A percentile compares a stretch with the other conserved stretches of the same genome.
These are phyloP conservation scores for Cytospora mali DNA, from an alignment of 2,329 filamentous ascomycete genomes.

Conservation along the genomic window DNA sequence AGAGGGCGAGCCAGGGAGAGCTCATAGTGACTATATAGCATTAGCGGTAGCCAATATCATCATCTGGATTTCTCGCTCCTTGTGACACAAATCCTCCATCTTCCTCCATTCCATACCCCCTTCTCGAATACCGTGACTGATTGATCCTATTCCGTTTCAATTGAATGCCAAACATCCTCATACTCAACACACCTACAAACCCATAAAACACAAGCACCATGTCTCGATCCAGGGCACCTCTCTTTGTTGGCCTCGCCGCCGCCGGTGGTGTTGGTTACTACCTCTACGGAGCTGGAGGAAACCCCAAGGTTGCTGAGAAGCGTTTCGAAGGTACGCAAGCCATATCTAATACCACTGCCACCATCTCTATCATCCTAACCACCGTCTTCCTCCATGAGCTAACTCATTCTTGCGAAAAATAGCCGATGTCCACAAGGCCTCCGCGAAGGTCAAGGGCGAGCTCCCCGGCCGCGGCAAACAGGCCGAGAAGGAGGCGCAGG, in stretches of 20 bases:
- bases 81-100: not conserved
- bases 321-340: slow-evolving; percentile 72
- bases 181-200: not conserved
- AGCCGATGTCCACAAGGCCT: slow-evolving; percentile 78
- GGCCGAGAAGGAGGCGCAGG: slow-evolving; percentile 65
- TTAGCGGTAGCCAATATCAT: not conserved
- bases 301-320: slow-evolving; percentile 81
- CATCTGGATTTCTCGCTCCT: not conserved
- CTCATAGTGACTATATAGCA: not conserved
- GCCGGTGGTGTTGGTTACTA: slow-evolving; percentile 82
- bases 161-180: no score
- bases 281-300: slow-evolving; percentile 83
- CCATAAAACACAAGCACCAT: slow-evolving; percentile 39
- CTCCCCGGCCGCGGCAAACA: slow-evolving; percentile 65
- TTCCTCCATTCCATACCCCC: not conserved
- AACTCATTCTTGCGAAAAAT: slow-evolving; percentile 29
- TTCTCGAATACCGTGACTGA: not conserved
- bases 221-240: slow-evolving; percentile 51
- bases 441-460: slow-evolving; percentile 66
- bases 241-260: slow-evolving; percentile 62
- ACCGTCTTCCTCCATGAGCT: not conserved
- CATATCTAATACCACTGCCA: not conserved
- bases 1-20: not conserved
- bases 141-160: no score
- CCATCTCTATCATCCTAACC: not conserved